A percentile compares a stretch with the other conserved stretches of the same genome.
Evolutionary conservation across 345 rosid species (phyloP).

Genomic region (Gossypium bickii): DNA sequence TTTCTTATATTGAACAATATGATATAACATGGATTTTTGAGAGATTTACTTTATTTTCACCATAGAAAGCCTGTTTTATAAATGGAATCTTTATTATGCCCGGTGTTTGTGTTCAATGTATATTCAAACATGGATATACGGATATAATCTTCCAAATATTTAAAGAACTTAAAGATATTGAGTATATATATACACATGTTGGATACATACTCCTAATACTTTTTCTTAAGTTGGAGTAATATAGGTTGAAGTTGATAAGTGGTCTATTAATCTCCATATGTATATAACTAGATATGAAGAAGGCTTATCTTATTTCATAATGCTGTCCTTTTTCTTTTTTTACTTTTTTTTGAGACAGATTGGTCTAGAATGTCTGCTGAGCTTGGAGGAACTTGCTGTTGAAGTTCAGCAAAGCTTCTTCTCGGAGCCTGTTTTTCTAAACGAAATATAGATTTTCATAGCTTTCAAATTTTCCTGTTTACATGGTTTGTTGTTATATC

Average conservation of each 20-base stretch:
- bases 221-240: neutral
- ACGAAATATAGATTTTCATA: neutral
- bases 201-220: too few species aligned
- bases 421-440: conserved; percentile 6
- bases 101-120: too few species aligned
- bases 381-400: conserved; percentile 82
- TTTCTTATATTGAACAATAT: neutral
- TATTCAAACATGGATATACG: too few species aligned
- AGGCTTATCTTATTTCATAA: neutral
- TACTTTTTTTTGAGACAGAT: conserved; percentile 30
- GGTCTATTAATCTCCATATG: neutral
- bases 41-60: neutral
- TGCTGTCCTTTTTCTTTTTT: neutral
- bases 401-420: conserved; percentile 76
- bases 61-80: neutral
- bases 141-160: too few species aligned
- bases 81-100: too few species aligned
- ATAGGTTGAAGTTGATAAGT: neutral
- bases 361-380: conserved; percentile 68
- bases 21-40: neutral
- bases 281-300: neutral
- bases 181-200: too few species aligned
- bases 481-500: neutral
- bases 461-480: neutral
- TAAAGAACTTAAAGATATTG: too few species aligned